phyloP scores from a whole-genome alignment of 768 basidiomycete genomes.

The Rubroboletus satanas region DNA sequence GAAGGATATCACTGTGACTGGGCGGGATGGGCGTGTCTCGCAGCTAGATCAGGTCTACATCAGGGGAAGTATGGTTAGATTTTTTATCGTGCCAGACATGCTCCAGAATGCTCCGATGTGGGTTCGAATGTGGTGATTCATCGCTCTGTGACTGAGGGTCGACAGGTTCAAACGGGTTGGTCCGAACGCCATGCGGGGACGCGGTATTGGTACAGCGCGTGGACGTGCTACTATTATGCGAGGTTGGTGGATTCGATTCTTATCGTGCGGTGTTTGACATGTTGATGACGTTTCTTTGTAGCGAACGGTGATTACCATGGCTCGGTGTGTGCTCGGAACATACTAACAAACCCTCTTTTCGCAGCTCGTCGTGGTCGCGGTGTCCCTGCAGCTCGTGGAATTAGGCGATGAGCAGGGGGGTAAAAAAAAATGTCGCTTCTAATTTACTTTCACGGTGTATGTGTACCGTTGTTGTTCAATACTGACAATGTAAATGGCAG shows the following conservation, averaged over 20 bases:
- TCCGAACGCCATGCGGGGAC: slow-evolving; percentile 96
- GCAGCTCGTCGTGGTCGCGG: slow-evolving; percentile 86
- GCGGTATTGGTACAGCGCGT: slow-evolving; percentile 98
- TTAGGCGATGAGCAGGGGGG: slow-evolving; percentile 57
- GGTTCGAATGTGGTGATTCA: slow-evolving; percentile 30
- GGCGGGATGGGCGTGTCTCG: slow-evolving; percentile 95
- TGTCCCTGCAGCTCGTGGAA: slow-evolving; percentile 70
- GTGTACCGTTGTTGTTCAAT: slow-evolving; percentile 15
- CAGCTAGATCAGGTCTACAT: slow-evolving; percentile 99
- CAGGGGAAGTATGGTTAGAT: slow-evolving; percentile 94
- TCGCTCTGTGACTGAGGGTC: slow-evolving; percentile 8
- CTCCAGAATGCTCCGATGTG: slow-evolving; percentile 98
- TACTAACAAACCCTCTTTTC: slow-evolving; percentile 12
- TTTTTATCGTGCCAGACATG: slow-evolving; percentile 99
- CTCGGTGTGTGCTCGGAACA: slow-evolving; percentile 2
- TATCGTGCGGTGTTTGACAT: slow-evolving; percentile 4
- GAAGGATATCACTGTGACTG: slow-evolving; percentile 96
- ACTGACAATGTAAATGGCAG: slow-evolving; percentile 2
- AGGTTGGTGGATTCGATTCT: slow-evolving; percentile 50
- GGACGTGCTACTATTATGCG: slow-evolving; percentile 98
- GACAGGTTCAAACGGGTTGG: slow-evolving; percentile 97
- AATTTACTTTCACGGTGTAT: slow-evolving; percentile 9
- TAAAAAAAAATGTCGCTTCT: slow-evolving; percentile 8
- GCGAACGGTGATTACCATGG: slow-evolving; percentile 63
- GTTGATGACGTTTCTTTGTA: slow-evolving; percentile 33